Conservation (phyloP, 768 basidiomycete species). For the Tricholoma hemisulphureum region DNA sequence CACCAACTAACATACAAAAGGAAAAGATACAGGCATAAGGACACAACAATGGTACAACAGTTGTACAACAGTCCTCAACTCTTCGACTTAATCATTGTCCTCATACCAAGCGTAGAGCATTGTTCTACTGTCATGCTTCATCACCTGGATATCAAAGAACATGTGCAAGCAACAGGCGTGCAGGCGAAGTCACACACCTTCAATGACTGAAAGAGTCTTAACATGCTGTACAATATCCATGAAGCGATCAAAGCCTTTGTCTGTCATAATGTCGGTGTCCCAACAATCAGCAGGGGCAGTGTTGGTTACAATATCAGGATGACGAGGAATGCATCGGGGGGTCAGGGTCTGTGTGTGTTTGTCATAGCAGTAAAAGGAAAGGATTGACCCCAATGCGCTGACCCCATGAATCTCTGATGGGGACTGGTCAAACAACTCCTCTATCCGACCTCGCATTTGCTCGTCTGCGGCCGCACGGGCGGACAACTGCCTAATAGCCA, state of each 20-base stretch:
- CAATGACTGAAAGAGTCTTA: not conserved
- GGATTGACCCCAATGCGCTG: conserved; percentile 10
- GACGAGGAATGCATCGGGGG: not conserved
- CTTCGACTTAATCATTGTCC: too few relatives aligned
- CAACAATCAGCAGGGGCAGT: conserved; percentile 5
- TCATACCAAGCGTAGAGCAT: too few relatives aligned
- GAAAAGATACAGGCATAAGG: too few relatives aligned
- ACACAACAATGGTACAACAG: too few relatives aligned
- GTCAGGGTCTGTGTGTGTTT: conserved; percentile 8
- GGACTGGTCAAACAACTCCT: not conserved
- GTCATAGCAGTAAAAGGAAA: not conserved
- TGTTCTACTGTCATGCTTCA: not conserved
- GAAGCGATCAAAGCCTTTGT: not conserved
- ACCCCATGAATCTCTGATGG: conserved; percentile 21
- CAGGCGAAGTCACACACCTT: not conserved
- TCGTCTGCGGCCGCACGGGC: not conserved
- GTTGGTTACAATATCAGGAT: not conserved
- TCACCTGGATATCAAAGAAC: not conserved
- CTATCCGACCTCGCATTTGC: not conserved
- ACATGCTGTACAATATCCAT: not conserved
- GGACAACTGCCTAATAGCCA: not conserved
- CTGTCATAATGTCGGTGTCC: not conserved
- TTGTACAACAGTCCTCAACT: too few relatives aligned
- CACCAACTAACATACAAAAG: too few relatives aligned
- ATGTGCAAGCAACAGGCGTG: too few relatives aligned